phyloP scores from a whole-genome alignment of 352 stramenopile genomes.

The Phytophthora capsici region DNA sequence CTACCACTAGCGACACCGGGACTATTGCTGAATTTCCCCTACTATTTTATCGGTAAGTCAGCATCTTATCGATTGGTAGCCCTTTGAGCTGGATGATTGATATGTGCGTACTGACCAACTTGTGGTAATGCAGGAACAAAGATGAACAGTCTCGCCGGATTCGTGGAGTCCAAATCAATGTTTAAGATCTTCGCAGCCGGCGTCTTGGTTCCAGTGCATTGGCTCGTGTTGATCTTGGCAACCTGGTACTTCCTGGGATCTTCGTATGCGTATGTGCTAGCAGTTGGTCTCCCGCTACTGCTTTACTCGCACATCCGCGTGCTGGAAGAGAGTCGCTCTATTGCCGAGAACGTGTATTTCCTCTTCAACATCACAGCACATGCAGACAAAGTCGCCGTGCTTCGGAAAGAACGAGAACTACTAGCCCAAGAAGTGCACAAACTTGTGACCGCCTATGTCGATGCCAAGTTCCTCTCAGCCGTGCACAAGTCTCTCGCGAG shows the following conservation, averaged over 20 bases:
- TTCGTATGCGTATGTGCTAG: conserved; percentile 64
- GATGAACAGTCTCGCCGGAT: conserved; percentile 71
- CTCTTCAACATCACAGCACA: conserved; percentile 76
- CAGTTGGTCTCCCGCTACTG: conserved; percentile 61
- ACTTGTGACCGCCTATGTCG: conserved; percentile 57
- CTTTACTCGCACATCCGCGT: conserved; percentile 84
- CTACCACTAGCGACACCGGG: conserved; percentile 70
- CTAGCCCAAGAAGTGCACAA: conserved; percentile 66
- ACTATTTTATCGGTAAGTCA: conserved; percentile 79
- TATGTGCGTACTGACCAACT: neutral
- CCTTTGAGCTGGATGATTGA: neutral
- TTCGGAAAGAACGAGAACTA: conserved; percentile 59
- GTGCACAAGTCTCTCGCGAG: conserved; percentile 62
- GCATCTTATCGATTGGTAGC: too few relatives aligned
- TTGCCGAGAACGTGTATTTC: conserved; percentile 80
- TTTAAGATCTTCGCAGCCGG: conserved; percentile 81
- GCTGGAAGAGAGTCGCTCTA: conserved; percentile 77
- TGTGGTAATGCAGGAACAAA: conserved; percentile 50
- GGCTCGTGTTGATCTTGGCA: conserved; percentile 64
- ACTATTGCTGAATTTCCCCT: conserved; percentile 76
- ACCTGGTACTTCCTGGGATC: conserved; percentile 63
- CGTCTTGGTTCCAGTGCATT: conserved; percentile 73
- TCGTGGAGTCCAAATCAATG: conserved; percentile 79
- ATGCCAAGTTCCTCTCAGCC: conserved; percentile 57
- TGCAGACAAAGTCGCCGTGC: conserved; percentile 57